Conservation (phyloP, 805 yeast species). For the Tetrapisispora pingtungensis region DNA sequence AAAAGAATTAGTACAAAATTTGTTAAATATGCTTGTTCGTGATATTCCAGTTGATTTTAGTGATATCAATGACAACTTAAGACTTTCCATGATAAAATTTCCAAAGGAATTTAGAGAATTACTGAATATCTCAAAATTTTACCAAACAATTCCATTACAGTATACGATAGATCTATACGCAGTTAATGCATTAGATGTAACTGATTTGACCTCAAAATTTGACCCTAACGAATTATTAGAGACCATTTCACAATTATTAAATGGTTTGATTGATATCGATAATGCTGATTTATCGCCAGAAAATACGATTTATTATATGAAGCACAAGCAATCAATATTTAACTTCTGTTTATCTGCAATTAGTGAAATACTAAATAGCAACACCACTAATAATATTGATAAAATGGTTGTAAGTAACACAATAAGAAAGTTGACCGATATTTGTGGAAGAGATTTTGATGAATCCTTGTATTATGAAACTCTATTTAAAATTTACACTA, state of each 20-base stretch:
- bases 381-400: neutral
- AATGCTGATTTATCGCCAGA: constrained; percentile 7
- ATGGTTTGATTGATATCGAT: constrained; percentile 17
- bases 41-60: neutral
- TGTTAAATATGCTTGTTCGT: constrained; percentile 12
- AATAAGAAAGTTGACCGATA: constrained; percentile 10
- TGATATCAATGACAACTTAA: constrained; percentile 5
- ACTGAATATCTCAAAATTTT: constrained; percentile 19
- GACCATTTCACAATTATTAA: constrained; percentile 13
- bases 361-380: constrained; percentile 1
- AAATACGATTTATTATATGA: constrained; percentile 21
- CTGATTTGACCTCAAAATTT: constrained; percentile 10
- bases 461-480: constrained; percentile 16
- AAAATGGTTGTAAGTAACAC: constrained; percentile 4
- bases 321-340: constrained; percentile 20
- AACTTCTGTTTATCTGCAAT: constrained; percentile 17
- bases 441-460: constrained; percentile 25
- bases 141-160: constrained; percentile 19
- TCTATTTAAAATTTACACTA: constrained; percentile 10
- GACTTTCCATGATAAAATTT: constrained; percentile 16
- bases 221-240: constrained; percentile 5
- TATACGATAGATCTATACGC: constrained; percentile 27
- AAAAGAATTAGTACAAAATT: constrained; percentile 10
- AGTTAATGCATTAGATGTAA: constrained; percentile 17
- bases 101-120: constrained; percentile 27